Conservation (phyloP, 495 filamentous ascomycete genomes). For the Daldinia loculata region DNA sequence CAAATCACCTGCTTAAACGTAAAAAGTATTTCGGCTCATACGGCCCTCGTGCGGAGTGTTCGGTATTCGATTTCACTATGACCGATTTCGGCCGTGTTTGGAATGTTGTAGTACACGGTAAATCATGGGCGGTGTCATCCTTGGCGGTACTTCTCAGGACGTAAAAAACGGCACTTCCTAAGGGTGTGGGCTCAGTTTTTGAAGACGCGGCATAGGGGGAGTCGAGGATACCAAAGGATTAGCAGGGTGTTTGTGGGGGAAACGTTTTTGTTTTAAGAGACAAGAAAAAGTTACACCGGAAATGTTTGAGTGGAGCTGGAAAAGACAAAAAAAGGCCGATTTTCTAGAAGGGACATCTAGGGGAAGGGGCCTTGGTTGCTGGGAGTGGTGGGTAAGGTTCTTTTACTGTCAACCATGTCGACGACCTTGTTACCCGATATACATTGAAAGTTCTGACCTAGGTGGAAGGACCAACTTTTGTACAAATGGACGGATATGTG, state of each 20-base stretch:
- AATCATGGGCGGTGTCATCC: conserved; percentile 46
- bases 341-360: conserved; percentile 52
- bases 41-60: conserved; percentile 31
- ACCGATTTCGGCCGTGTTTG: conserved; percentile 45
- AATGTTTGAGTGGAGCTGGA: conserved; percentile 50
- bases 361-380: conserved; percentile 46
- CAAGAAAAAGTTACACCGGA: conserved; percentile 47
- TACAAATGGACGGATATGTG: conserved; percentile 49
- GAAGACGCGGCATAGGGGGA: conserved; percentile 44
- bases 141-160: conserved; percentile 52
- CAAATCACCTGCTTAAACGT: conserved; percentile 69
- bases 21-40: background rate
- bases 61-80: conserved; percentile 40
- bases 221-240: conserved; percentile 37
- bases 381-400: conserved; percentile 38
- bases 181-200: conserved; percentile 46
- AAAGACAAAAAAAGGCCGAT: conserved; percentile 57
- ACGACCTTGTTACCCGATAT: conserved; percentile 45
- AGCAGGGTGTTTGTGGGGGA: conserved; percentile 40
- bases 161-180: conserved; percentile 47
- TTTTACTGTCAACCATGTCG: conserved; percentile 43
- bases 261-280: conserved; percentile 33
- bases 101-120: conserved; percentile 41
- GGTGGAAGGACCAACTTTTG: conserved; percentile 46
- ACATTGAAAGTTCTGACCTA: conserved; percentile 48